These are phyloP conservation scores for Lactarius akahatsu DNA, from an alignment of 768 basidiomycete species.

Conservation along the genomic window DNA sequence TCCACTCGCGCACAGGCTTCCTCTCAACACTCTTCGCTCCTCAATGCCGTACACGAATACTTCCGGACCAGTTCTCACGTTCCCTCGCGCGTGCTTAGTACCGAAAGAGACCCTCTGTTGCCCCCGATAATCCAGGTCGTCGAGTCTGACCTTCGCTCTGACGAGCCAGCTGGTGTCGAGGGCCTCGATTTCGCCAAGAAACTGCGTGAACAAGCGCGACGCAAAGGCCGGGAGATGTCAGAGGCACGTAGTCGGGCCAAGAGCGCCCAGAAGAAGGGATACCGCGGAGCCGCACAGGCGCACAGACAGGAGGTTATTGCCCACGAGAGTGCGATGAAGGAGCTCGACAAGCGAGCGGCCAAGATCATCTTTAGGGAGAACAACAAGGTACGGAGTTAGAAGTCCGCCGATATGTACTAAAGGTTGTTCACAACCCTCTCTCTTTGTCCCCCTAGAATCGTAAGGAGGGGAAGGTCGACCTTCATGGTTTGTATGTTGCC, in stretches of 20 bases:
- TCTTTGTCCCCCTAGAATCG: not conserved
- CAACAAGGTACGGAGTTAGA: conserved; percentile 7
- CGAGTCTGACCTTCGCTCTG: no score
- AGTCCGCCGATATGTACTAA: not conserved
- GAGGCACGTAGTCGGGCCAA: conserved; percentile 8
- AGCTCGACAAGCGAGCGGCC: conserved; percentile 10
- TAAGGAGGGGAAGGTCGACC: conserved; percentile 10
- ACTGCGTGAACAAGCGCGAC: conserved; percentile 12
- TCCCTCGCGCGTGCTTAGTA: not conserved
- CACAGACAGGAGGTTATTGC: not conserved
- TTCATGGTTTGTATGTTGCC: conserved; percentile 15
- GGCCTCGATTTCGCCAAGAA: not conserved
- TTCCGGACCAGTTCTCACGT: not conserved
- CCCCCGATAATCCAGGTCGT: not conserved
- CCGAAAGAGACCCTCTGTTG: not conserved
- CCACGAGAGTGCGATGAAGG: not conserved
- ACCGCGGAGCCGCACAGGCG: not conserved
- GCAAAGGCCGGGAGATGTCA: not conserved
- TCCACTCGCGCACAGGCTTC: not conserved
- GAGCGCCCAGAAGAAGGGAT: conserved; percentile 3
- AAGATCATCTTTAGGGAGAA: conserved; percentile 11
- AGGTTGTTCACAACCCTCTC: not conserved
- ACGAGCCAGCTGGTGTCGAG: not conserved
- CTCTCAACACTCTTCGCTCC: not conserved
- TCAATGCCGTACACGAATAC: not conserved